Percentiles rank a stretch among this genome's conserved stretches.
These are phyloP conservation scores for Aspergillus sp. DNA, from an alignment of 2,329 filamentous ascomycete genomes.

Conservation along the genomic window DNA sequence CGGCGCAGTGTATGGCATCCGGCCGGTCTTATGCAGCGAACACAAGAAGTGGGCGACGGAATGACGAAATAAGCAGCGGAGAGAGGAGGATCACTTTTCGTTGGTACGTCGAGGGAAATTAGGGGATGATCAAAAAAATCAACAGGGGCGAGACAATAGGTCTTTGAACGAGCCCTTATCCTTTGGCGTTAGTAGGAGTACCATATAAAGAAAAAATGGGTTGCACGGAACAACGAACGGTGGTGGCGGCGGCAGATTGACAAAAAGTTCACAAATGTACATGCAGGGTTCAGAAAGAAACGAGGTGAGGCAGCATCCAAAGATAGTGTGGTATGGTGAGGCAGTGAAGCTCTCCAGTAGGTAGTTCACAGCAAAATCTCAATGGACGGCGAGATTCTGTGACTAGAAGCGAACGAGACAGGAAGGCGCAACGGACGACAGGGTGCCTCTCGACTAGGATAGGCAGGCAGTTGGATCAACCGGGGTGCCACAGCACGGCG, in stretches of 20 bases:
- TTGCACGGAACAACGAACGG: conserved; percentile 3
- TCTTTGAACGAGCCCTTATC: conserved; percentile 15
- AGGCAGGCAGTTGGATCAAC: not conserved
- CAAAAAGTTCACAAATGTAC: conserved; percentile 1
- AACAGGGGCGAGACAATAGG: not conserved
- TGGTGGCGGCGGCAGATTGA: not conserved
- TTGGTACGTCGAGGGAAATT: not conserved
- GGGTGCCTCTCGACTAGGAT: not conserved
- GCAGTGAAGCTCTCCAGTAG: not conserved
- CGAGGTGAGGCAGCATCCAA: not conserved
- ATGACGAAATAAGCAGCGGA: not conserved
- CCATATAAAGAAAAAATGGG: not conserved
- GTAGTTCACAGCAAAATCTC: not conserved
- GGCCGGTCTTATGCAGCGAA: conserved; percentile 37
- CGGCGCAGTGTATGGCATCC: conserved; percentile 54
- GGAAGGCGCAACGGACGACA: not conserved
- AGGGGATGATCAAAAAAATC: conserved; percentile 2
- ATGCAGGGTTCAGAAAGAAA: conserved; percentile 3
- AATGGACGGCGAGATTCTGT: not conserved
- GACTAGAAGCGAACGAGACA: not conserved
- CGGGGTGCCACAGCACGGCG: not conserved
- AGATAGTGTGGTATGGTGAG: not conserved
- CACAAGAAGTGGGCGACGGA: conserved; percentile 24
- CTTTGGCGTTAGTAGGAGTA: conserved; percentile 9
- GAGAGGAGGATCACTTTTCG: not conserved